phyloP scores from a whole-genome alignment of 306 rosid species.

The Begonia masoniana region DNA sequence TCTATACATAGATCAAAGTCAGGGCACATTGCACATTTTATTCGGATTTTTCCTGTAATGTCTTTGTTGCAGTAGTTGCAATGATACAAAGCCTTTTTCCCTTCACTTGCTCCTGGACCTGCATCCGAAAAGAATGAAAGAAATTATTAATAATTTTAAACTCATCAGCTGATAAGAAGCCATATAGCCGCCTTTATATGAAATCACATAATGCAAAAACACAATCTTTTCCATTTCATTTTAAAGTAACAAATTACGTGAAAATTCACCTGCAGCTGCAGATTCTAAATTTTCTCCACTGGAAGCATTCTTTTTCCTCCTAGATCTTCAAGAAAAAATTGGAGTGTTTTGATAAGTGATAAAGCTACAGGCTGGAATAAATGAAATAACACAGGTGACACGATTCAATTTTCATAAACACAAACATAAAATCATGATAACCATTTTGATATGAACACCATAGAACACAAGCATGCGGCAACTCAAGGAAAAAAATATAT shows the following conservation, averaged over 20 bases:
- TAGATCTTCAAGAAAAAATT: slow-evolving; percentile 50
- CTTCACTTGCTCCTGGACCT: slow-evolving; percentile 86
- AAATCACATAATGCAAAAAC: not conserved
- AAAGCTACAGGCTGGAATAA: slow-evolving; percentile 7
- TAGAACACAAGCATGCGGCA: not conserved
- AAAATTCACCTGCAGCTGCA: slow-evolving; percentile 46
- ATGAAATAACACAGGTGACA: slow-evolving; percentile 1
- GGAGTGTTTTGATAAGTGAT: slow-evolving; percentile 5
- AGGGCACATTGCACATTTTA: slow-evolving; percentile 82
- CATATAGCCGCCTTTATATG: not conserved
- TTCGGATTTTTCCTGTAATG: slow-evolving; percentile 85
- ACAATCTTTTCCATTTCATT: not conserved
- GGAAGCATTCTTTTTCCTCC: slow-evolving; percentile 83
- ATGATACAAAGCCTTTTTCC: slow-evolving; percentile 81
- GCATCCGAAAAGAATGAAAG: slow-evolving; percentile 11
- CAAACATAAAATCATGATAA: not conserved
- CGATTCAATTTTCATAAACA: not conserved
- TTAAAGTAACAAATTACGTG: slow-evolving; percentile 3
- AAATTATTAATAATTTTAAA: not conserved
- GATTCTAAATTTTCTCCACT: slow-evolving; percentile 83
- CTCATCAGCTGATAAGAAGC: not conserved
- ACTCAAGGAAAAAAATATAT: not conserved
- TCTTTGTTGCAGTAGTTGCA: slow-evolving; percentile 98
- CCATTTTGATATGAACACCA: not conserved
- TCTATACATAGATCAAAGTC: slow-evolving; percentile 95